Base-by-base conservation (phyloP, 768 basidiomycete genomes). In the Mycena epipterygia region DNA sequence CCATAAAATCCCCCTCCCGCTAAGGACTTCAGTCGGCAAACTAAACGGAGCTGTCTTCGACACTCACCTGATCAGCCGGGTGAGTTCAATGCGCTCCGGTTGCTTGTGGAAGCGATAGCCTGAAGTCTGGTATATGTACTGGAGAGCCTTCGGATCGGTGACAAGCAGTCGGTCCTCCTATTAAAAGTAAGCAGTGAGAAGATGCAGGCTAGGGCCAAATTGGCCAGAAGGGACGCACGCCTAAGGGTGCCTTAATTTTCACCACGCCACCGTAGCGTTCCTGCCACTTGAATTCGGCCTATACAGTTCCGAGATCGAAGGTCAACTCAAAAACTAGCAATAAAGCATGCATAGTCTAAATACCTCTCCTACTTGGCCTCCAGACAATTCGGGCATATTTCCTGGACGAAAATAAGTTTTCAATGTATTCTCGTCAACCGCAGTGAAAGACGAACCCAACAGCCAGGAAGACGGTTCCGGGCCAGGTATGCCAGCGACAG, bases 81-180 rank as follows among this genome's bases (percentile, higher is more conserved):
- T 81, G 23, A 84, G 49, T 57, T 82, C 82, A n/a, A 78, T 74
- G 37, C 83, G 80, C 63, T 82, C 83, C 11, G 79, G 72, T 53
- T 79, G 82, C 64, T 87, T 88, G 29, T 74, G 75, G 67, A 83
- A 89, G 29, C 78, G 78, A 64, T 88, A 86, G 2, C 80, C 84
- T 3, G 83, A 80, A 2, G 84, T 84, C 32, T 83, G 81, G 68
- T 84, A 82, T 41, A 88, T 84, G 67, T 84, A 82, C 53, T 84
- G 83, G 33, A 85, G 77, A 4, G 86, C 87, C 70, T 89, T 88
- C 6, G 86, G 83, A 74, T 89, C 88, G 7, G 85, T 77, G 5
- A 88, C 72, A 37, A 87, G 73, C 21, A 88, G 83, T 30, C 82
- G 79, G 64, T 87, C 83, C 70, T 82, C 83, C 87, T 87, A 61